Conservation (phyloP, 1,284 basidiomycete species). For the Leccinum pachyderme region DNA sequence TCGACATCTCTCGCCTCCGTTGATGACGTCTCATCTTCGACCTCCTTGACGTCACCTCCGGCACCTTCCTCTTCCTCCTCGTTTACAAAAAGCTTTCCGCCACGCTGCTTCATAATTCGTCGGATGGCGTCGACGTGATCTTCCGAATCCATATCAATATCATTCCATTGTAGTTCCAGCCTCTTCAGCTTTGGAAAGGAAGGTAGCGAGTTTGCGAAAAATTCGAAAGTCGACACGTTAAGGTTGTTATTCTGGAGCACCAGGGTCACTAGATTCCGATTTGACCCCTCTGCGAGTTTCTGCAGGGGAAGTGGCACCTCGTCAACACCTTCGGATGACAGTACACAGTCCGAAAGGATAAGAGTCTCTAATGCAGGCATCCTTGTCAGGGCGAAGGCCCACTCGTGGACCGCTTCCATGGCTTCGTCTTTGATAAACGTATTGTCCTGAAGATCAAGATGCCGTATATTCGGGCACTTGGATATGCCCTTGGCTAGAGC, state of each 20-base stretch:
- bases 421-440: slow-evolving; percentile 82
- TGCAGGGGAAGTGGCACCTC: slow-evolving; percentile 65
- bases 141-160: slow-evolving; percentile 80
- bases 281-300: slow-evolving; percentile 69
- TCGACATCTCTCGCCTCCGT: slow-evolving; percentile 28
- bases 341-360: slow-evolving; percentile 91
- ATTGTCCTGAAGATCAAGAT: slow-evolving; percentile 95
- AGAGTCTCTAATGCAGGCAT: slow-evolving; percentile 78
- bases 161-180: slow-evolving; percentile 88
- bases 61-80: slow-evolving; percentile 58
- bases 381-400: slow-evolving; percentile 67
- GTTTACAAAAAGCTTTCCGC: slow-evolving; percentile 59
- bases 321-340: slow-evolving; percentile 66
- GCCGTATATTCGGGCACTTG: slow-evolving; percentile 65
- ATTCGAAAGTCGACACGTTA: slow-evolving; percentile 64
- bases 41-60: slow-evolving; percentile 27
- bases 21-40: slow-evolving; percentile 32
- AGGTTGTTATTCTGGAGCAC: slow-evolving; percentile 92
- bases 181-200: slow-evolving; percentile 57
- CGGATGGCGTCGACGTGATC: slow-evolving; percentile 59
- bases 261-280: slow-evolving; percentile 70
- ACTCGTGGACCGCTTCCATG: slow-evolving; percentile 53
- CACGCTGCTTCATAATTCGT: slow-evolving; percentile 64
- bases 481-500: slow-evolving; percentile 77
- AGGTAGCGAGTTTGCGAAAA: slow-evolving; percentile 69